A percentile compares a stretch with the other conserved stretches of the same genome.
Evolutionary conservation across 495 filamentous ascomycete genomes (phyloP).

Genomic region (Friedmanniomyces simplex): DNA sequence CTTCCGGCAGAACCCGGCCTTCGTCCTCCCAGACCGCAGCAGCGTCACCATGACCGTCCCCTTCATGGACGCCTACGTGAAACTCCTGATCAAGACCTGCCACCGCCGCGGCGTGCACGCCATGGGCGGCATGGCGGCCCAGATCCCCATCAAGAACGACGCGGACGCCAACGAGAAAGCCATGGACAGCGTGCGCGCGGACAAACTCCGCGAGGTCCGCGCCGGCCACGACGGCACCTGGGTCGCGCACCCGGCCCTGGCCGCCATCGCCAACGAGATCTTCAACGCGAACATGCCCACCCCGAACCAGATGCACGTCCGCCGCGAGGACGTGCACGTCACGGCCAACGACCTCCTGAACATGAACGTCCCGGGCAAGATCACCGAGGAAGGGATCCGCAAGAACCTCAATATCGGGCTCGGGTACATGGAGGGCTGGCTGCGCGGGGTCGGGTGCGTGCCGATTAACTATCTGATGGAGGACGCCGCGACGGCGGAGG

Average conservation of each 20-base stretch:
- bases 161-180: slow-evolving; percentile 80
- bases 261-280: slow-evolving; percentile 76
- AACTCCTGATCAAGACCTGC: slow-evolving; percentile 94
- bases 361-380: slow-evolving; percentile 90
- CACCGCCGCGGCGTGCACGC: slow-evolving; percentile 91
- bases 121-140: slow-evolving; percentile 99
- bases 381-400: slow-evolving; percentile 92
- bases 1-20: slow-evolving; percentile 87
- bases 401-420: slow-evolving; percentile 98
- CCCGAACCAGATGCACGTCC: slow-evolving; percentile 87
- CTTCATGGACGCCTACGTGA: slow-evolving; percentile 97
- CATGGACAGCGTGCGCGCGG: slow-evolving; percentile 85
- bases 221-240: slow-evolving; percentile 95
- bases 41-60: slow-evolving; percentile 96
- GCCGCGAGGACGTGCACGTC: slow-evolving; percentile 82
- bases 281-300: slow-evolving; percentile 99
- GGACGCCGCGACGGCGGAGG: slow-evolving; percentile 94
- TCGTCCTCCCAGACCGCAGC: slow-evolving; percentile 78
- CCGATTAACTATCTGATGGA: slow-evolving; percentile 99
- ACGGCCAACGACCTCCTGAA: slow-evolving; percentile 87
- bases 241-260: slow-evolving; percentile 94
- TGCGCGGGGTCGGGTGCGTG: slow-evolving; percentile 88
- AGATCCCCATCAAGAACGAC: slow-evolving; percentile 97
- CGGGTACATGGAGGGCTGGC: slow-evolving; percentile 98
- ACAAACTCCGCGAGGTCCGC: slow-evolving; percentile 92